Evolutionary conservation across 2,329 filamentous ascomycete genomes (phyloP), one percentile per base, ranked within the genome.

Genomic region (Fonsecaea pugnacius): DNA sequence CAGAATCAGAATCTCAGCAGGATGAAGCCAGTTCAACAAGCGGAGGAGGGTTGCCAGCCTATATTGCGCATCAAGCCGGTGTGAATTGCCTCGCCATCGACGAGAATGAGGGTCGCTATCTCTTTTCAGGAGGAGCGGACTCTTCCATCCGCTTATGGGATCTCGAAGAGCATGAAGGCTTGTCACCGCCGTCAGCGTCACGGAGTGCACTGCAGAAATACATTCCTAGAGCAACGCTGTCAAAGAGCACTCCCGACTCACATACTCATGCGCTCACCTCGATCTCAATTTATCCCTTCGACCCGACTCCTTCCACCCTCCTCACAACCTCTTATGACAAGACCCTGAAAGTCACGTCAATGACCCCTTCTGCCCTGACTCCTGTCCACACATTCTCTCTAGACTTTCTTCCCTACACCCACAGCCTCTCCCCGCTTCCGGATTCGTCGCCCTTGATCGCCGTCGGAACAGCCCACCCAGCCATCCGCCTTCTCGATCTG

Each of bases 71-170:
- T 76, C 84, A 86, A 60, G 85, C 91, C 3, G 92, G 92, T 14
- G 90, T 93, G 40, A 95, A 89, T 73, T 87, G 89, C 43, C 79
- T 97, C 46, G 87, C 90, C 0, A 84, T 96, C 43, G 93, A 97
- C 72, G 86, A 87, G 56, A 92, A 95, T 72, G 91, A 95, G 67
- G 91, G 91, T 2, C 83, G 87, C 73, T 87, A 91, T 69, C 83
- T 97, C 67, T 78, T 96, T 1, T 96, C 93, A 0, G 94, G 91
- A 3, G 92, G 93, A 33, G 89, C 91, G 4, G 92, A 96, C 73
- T 91, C 90, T 9, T 90, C 90, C 0, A 87, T 97, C 72, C 90
- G 88, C 70, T 79, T 97, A 52, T 97, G 93, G 93, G 89, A 97
- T 77, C 84, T 97, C 6, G 90, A 96, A 72, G 79, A 84, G 82